A percentile compares a stretch with the other conserved stretches of the same genome.
Conservation (phyloP, 2,329 filamentous ascomycete genomes). For the Akanthomyces uredinophilus region DNA sequence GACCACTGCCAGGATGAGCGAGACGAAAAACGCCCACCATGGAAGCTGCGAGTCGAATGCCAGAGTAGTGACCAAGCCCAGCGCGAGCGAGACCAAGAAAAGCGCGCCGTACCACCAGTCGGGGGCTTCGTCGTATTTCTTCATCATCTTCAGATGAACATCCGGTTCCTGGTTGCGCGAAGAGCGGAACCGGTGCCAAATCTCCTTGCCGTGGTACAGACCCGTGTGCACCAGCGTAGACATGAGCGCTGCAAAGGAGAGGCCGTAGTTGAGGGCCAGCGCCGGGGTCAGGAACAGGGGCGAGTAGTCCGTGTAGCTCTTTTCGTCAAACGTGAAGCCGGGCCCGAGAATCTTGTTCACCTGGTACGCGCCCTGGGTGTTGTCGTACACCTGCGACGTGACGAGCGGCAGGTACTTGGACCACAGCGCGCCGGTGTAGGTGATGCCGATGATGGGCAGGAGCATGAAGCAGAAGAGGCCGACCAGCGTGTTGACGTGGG, state of each 20-base stretch:
- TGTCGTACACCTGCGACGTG: constrained; percentile 50
- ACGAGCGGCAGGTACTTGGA: constrained; percentile 52
- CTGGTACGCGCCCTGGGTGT: constrained; percentile 46
- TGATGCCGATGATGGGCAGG: constrained; percentile 41
- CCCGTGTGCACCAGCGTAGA: constrained; percentile 34
- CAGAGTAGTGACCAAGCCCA: constrained; percentile 26
- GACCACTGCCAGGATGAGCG: constrained; percentile 22
- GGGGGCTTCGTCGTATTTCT: constrained; percentile 30
- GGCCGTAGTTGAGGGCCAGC: constrained; percentile 34
- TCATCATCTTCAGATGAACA: constrained; percentile 32
- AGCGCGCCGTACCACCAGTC: constrained; percentile 36
- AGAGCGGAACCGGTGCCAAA: constrained; percentile 39
- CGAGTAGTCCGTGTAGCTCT: constrained; percentile 47
- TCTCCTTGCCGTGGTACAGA: constrained; percentile 37
- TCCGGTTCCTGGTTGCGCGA: constrained; percentile 38
- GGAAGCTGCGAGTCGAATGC: constrained; percentile 25
- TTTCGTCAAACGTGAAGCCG: constrained; percentile 41
- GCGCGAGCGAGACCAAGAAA: constrained; percentile 27
- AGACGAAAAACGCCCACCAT: constrained; percentile 27
- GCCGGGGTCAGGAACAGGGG: constrained; percentile 48
- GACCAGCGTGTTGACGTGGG: constrained; percentile 41
- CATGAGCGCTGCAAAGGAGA: constrained; percentile 45
- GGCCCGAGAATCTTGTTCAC: constrained; percentile 45
- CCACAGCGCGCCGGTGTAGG: constrained; percentile 40
- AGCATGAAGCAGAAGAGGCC: constrained; percentile 39